A percentile compares a stretch with the other conserved stretches of the same genome.
phyloP scores from a whole-genome alignment of 2,329 filamentous ascomycete species.

The Botrytis cinerea region DNA sequence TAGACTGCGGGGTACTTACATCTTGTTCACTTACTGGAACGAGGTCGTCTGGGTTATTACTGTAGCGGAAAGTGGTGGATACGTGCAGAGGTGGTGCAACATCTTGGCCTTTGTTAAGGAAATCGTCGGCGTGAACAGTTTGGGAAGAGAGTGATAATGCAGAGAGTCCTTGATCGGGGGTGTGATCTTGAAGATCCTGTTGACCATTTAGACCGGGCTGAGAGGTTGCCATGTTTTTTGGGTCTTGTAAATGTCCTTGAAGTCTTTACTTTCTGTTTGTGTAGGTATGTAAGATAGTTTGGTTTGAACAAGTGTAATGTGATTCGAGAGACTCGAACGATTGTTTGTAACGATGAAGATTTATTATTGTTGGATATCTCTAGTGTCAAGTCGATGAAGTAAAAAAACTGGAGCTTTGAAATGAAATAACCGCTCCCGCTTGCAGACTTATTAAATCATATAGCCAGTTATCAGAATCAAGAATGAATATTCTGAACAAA shows the following conservation, averaged over 20 bases:
- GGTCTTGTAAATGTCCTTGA: neutral
- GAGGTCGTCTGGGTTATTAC: slow-evolving; percentile 67
- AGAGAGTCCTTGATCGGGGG: slow-evolving; percentile 27
- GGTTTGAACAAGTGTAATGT: neutral
- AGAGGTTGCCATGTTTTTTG: slow-evolving; percentile 30
- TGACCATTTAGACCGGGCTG: slow-evolving; percentile 27
- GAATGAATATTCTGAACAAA: neutral
- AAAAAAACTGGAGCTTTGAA: slow-evolving; percentile 2
- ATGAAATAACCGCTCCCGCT: neutral
- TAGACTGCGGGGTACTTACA: slow-evolving; percentile 47
- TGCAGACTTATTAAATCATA: neutral
- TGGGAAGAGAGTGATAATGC: slow-evolving; percentile 63
- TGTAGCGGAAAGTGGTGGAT: slow-evolving; percentile 88
- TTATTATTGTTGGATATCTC: neutral
- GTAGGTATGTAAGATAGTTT: neutral
- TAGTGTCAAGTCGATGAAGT: neutral
- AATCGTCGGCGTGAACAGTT: slow-evolving; percentile 81
- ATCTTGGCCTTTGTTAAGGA: slow-evolving; percentile 70
- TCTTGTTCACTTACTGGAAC: slow-evolving; percentile 53
- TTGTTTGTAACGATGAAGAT: slow-evolving; percentile 1
- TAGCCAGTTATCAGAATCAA: neutral
- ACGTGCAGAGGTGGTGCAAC: slow-evolving; percentile 89
- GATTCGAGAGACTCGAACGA: neutral
- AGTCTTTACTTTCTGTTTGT: neutral
- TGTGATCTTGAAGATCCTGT: slow-evolving; percentile 29